Evolutionary conservation across 139 green algal genomes (phyloP).

Genomic region (Chloropicon primus): DNA sequence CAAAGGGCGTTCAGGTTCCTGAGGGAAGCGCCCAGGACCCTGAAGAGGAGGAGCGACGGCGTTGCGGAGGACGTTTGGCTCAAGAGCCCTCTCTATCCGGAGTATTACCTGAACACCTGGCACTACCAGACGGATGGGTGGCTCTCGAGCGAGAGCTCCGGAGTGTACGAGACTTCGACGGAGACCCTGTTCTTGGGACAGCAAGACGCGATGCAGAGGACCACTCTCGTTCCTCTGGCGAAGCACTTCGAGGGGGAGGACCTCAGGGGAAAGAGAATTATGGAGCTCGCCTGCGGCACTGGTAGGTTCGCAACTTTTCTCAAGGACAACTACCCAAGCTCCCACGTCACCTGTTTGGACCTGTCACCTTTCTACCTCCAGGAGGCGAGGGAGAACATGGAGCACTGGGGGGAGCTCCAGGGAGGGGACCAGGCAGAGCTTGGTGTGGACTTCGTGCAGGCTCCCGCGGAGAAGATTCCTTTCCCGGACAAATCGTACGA

Average conservation of each 20-base stretch:
- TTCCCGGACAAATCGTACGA: constrained; percentile 41
- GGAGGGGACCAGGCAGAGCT: background rate
- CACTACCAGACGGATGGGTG: constrained; percentile 82
- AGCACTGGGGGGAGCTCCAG: constrained; percentile 11
- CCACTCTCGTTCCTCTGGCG: constrained; percentile 36
- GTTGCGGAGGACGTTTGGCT: constrained; percentile 31
- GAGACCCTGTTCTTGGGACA: constrained; percentile 73
- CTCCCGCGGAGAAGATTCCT: constrained; percentile 38
- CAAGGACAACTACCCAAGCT: constrained; percentile 30
- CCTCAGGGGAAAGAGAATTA: constrained; percentile 20
- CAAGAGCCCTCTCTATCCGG: constrained; percentile 43
- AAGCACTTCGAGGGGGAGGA: constrained; percentile 25
- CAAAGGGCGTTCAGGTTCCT: constrained; percentile 31
- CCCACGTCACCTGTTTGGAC: constrained; percentile 48
- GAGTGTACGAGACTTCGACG: constrained; percentile 70
- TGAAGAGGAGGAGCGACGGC: constrained; percentile 27
- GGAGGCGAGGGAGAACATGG: constrained; percentile 37
- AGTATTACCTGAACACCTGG: constrained; percentile 70
- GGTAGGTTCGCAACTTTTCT: constrained; percentile 78
- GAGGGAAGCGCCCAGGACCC: constrained; percentile 31
- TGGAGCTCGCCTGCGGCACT: constrained; percentile 74
- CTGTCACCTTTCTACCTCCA: constrained; percentile 73
- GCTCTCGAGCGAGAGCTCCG: constrained; percentile 42
- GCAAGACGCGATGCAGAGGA: constrained; percentile 76
- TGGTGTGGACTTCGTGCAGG: constrained; percentile 12